Base-by-base conservation (phyloP, 768 basidiomycete genomes). In the Trametes coccinea region DNA sequence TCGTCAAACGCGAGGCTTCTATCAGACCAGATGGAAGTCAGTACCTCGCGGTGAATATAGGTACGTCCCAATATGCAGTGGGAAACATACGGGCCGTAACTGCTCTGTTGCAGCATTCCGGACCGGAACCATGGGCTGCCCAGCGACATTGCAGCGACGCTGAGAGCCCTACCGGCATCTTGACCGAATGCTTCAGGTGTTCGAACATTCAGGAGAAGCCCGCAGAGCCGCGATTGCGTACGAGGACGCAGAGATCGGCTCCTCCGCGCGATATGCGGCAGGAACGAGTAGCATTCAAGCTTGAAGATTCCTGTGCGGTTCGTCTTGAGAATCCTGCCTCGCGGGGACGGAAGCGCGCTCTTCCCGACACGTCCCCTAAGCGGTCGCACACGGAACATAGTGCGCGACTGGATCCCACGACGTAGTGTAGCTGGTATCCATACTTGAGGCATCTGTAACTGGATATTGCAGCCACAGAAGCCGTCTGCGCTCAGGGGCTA, bases 1-100 rank as follows among this genome's bases (percentile, higher is more conserved):
- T 41, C 17, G 57, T 48, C 43, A 34, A 48, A 59, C 57, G n/a
- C 51, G 51, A 31, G 16, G 13, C 57, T 59, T 59, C 57, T 16
- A 59, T 59, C 57, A 52, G 37, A 43, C 9, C 7, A 14, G 14
- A 16, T 16, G 41, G 41, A n/a, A 43, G 13, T 9, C 30, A 22
- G 48, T 30, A 47, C 33, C 56, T 4, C 39, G n/a, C n/a, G 37
- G n/a, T 27, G 40, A 31, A 53, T 39, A 58, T 22, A 17, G 41
- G 41, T 9, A 41, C 57, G 31, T 40, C 17, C 56, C 41, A 31
- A 39, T 7, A 39, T 39, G 13, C 39, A 39, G 13, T 39, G 39
- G 13, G 39, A 7, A 39, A 39, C 14, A 14, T 43, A 13, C n/a
- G n/a, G 10, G n/a, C 41, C 41, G 41, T n/a, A 22, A 22, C 22